Base-by-base conservation (phyloP, 2,329 filamentous ascomycete genomes). In the Fusarium duplospermum region DNA sequence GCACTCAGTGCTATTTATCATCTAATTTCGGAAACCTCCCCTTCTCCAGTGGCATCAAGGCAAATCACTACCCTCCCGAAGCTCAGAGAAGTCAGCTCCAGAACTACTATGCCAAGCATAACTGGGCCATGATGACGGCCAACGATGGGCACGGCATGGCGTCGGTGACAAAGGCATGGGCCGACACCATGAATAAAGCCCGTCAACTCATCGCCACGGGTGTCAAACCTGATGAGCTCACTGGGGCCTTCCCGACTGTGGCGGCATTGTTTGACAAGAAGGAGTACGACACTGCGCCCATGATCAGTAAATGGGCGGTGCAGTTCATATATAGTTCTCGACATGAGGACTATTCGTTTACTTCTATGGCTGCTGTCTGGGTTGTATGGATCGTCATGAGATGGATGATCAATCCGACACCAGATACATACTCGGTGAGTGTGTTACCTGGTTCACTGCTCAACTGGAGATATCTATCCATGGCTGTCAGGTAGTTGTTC, bases 261-360 rank as follows among this genome's bases (percentile, higher is more conserved):
- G 38, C 69, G 6, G 70, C 62, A 9, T 20, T 72, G 2, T 72
- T 72, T 35, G 70, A 72, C 27, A 63, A 67, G 38, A 20, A 20
- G 1, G 70, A 70, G 45, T 72, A 72, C 24, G 70, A 72, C 6
- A 20, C 11, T 27, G 69, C 58, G 7, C 9, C 61, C 1, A 66
- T 72, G 70, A 70, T 72, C 9, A 66, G 66, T 38, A 72, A 67
- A 61, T 72, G 66, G 70, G 69, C 70, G n/a, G 70, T 72, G 29
- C 52, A 47, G n/a, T 73, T 73, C 24, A 67, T 73, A 10, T 73
- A 73, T 22, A 73, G 71, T 16, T 35, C 66, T 1, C 50, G 54
- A 2, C 42, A 24, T 4, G 38, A 60, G 27, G 64, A 69, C 18
- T 66, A 69, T 36, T 36, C 29, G 5, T 72, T 73, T 13, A 72